Percentiles rank a stretch among this genome's conserved stretches.
Conservation (phyloP, 345 rosid genomes). For the Heritiera fomes region DNA sequence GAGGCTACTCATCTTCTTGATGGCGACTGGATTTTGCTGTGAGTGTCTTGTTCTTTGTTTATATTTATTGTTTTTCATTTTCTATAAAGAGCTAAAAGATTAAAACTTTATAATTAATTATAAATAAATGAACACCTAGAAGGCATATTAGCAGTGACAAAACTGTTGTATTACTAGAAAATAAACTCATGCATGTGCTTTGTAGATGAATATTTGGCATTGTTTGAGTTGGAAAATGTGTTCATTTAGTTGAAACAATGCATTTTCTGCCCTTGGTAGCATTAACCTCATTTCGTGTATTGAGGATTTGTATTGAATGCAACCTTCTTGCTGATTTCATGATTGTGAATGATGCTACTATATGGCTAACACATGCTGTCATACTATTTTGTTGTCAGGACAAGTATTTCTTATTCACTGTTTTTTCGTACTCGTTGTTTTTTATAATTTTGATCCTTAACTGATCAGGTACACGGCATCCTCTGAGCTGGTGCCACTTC, state of each 20-base stretch:
- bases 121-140: background rate
- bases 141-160: background rate
- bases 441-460: background rate
- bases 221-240: background rate
- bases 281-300: background rate
- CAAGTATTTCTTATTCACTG: background rate
- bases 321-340: background rate
- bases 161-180: background rate
- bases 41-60: conserved; percentile 34
- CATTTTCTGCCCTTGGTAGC: background rate
- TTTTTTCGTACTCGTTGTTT: background rate
- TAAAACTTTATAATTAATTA: background rate
- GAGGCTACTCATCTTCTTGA: conserved; percentile 68
- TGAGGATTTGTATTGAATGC: background rate
- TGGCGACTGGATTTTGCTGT: conserved; percentile 93
- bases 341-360: background rate
- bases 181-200: background rate
- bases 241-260: background rate
- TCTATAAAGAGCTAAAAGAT: background rate
- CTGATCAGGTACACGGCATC: conserved; percentile 79
- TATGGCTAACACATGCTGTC: background rate
- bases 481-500: conserved; percentile 89
- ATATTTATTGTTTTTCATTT: background rate
- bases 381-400: background rate
- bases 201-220: background rate